These are phyloP conservation scores for Tolypocladium tropicale DNA, from an alignment of 2,329 filamentous ascomycete genomes.

Conservation along the genomic window DNA sequence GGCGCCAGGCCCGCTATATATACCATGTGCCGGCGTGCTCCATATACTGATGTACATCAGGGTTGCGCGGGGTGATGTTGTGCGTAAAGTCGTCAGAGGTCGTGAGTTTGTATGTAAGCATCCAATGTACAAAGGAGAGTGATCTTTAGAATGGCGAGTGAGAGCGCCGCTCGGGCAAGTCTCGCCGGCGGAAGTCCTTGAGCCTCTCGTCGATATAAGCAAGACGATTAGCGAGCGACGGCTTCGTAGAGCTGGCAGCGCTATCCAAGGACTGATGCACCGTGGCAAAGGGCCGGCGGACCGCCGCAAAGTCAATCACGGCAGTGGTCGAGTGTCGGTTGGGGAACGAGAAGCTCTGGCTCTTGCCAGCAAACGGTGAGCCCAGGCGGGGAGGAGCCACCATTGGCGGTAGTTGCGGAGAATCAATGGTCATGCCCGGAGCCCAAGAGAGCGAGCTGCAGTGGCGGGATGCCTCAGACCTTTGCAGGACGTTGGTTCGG, in stretches of 20 bases:
- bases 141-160: constrained; percentile 35
- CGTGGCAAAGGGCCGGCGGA: constrained; percentile 46
- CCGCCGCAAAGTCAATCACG: constrained; percentile 31
- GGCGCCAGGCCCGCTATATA: background rate
- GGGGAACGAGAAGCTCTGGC: constrained; percentile 50
- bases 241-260: constrained; percentile 22
- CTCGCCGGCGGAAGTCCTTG: constrained; percentile 39
- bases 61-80: background rate
- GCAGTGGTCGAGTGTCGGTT: constrained; percentile 40
- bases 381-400: constrained; percentile 39
- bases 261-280: constrained; percentile 36
- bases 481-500: constrained; percentile 29
- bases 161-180: constrained; percentile 30
- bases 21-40: background rate
- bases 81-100: constrained; percentile 4
- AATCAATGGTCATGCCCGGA: background rate
- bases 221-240: constrained; percentile 39
- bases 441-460: background rate
- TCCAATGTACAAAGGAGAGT: constrained; percentile 7
- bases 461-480: constrained; percentile 23
- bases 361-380: constrained; percentile 44
- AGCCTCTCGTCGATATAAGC: constrained; percentile 50
- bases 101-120: constrained; percentile 9
- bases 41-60: background rate
- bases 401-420: constrained; percentile 16